Evolutionary conservation across 805 yeast genomes (phyloP).

Genomic region (Priceomyces haplophilus): DNA sequence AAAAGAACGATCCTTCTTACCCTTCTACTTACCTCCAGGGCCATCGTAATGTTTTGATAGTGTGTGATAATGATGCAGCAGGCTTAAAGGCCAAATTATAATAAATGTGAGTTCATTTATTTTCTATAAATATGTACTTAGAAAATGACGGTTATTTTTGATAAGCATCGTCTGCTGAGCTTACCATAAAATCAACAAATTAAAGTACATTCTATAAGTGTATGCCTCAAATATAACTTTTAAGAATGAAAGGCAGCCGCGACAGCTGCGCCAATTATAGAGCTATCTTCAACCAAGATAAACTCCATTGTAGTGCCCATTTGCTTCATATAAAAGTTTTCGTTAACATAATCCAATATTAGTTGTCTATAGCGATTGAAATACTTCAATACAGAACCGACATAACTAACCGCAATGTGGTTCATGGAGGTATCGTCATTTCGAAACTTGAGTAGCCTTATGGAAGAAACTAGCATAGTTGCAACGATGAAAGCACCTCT

Average conservation of each 20-base stretch:
- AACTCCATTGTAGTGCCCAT: constrained; percentile 36
- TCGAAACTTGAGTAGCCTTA: constrained; percentile 23
- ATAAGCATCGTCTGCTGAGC: too few species aligned
- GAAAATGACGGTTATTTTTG: background rate
- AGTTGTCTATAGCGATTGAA: constrained; percentile 37
- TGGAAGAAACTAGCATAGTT: constrained; percentile 37
- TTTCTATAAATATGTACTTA: constrained; percentile 1
- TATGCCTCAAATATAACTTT: background rate
- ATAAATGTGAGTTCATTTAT: background rate
- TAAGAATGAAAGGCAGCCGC: constrained; percentile 41
- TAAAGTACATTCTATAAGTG: background rate
- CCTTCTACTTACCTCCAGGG: constrained; percentile 52
- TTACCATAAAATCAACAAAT: too few species aligned
- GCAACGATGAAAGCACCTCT: constrained; percentile 47
- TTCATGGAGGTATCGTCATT: constrained; percentile 18
- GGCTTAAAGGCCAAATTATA: constrained; percentile 35
- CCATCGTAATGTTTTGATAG: constrained; percentile 43
- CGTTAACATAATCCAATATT: constrained; percentile 21
- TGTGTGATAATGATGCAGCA: constrained; percentile 49
- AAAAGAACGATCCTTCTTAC: constrained; percentile 33
- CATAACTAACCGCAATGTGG: constrained; percentile 42
- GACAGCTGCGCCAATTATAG: constrained; percentile 53
- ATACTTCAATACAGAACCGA: constrained; percentile 50
- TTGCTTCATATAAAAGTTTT: constrained; percentile 19
- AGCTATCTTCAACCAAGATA: constrained; percentile 42